A percentile compares a stretch with the other conserved stretches of the same genome.
Evolutionary conservation across 768 basidiomycete species (phyloP).

Genomic region (Phaffia tasmanica): DNA sequence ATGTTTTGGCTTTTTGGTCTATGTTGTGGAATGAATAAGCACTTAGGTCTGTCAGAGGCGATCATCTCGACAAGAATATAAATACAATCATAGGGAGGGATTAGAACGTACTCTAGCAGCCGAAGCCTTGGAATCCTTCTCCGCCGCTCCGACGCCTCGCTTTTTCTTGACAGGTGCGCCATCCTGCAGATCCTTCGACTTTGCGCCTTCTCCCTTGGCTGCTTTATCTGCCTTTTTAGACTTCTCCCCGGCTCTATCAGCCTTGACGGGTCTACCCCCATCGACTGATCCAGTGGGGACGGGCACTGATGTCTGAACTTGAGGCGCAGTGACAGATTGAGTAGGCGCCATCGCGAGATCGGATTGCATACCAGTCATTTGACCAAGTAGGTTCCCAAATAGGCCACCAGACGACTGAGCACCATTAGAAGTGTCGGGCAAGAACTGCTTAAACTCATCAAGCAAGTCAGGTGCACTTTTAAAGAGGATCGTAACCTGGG

Average conservation of each 20-base stretch:
- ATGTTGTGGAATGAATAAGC: not conserved
- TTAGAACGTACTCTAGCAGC: slow-evolving; percentile 4
- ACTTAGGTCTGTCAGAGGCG: not conserved
- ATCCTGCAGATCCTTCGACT: slow-evolving; percentile 29
- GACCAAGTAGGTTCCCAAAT: slow-evolving; percentile 30
- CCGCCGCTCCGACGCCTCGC: slow-evolving; percentile 21
- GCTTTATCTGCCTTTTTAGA: slow-evolving; percentile 29
- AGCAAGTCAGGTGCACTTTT: slow-evolving; percentile 38
- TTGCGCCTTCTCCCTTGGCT: slow-evolving; percentile 15
- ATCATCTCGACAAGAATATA: not conserved
- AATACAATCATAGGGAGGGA: not conserved
- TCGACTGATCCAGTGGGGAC: too few relatives aligned
- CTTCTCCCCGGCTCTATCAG: slow-evolving; percentile 26
- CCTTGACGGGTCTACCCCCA: slow-evolving; percentile 13
- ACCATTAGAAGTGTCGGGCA: slow-evolving; percentile 33
- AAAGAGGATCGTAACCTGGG: slow-evolving; percentile 39
- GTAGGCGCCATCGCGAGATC: slow-evolving; percentile 18
- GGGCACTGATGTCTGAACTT: not conserved
- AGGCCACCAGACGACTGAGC: slow-evolving; percentile 29
- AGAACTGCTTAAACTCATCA: slow-evolving; percentile 40
- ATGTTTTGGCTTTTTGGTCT: slow-evolving; percentile 33
- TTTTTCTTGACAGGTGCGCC: slow-evolving; percentile 24
- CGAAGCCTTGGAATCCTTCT: slow-evolving; percentile 29
- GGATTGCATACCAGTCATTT: slow-evolving; percentile 21
- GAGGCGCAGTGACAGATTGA: slow-evolving; percentile 27